phyloP scores from a whole-genome alignment of 768 basidiomycete genomes.

The Hygrophorus pudorinus region DNA sequence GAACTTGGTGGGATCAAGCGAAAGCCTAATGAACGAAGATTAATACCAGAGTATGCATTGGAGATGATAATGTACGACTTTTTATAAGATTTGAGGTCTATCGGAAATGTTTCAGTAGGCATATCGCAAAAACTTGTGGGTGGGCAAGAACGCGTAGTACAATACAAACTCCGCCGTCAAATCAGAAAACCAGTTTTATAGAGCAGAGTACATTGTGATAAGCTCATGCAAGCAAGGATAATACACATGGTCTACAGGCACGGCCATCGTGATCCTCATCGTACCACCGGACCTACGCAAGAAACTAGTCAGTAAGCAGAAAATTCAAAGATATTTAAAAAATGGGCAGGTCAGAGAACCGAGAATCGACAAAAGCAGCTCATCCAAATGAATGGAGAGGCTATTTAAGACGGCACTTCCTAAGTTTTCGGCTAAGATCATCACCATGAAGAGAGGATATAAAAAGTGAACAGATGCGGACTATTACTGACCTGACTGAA shows the following conservation, averaged over 20 bases:
- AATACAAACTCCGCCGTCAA: no score
- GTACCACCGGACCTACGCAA: not conserved
- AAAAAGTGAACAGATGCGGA: not conserved
- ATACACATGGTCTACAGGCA: no score
- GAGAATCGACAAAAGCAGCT: slow-evolving; percentile 36
- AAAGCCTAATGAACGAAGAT: slow-evolving; percentile 33
- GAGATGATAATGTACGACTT: slow-evolving; percentile 32
- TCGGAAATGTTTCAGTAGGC: slow-evolving; percentile 47
- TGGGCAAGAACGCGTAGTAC: slow-evolving; percentile 6
- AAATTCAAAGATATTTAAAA: slow-evolving; percentile 8
- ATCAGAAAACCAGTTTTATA: no score
- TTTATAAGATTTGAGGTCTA: slow-evolving; percentile 70
- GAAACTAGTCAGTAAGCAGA: slow-evolving; percentile 9
- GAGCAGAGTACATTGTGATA: no score
- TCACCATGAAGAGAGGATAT: slow-evolving; percentile 19
- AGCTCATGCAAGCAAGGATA: no score
- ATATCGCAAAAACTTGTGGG: slow-evolving; percentile 21
- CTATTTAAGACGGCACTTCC: slow-evolving; percentile 53
- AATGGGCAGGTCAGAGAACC: slow-evolving; percentile 39
- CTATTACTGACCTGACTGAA: slow-evolving; percentile 1
- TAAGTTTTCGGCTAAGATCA: slow-evolving; percentile 40
- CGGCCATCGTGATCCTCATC: no score
- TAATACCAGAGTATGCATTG: not conserved
- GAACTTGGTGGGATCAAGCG: slow-evolving; percentile 61
- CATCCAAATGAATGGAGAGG: slow-evolving; percentile 16